Conservation (phyloP, 2,329 filamentous ascomycete genomes). For the Emergomyces africanus region DNA sequence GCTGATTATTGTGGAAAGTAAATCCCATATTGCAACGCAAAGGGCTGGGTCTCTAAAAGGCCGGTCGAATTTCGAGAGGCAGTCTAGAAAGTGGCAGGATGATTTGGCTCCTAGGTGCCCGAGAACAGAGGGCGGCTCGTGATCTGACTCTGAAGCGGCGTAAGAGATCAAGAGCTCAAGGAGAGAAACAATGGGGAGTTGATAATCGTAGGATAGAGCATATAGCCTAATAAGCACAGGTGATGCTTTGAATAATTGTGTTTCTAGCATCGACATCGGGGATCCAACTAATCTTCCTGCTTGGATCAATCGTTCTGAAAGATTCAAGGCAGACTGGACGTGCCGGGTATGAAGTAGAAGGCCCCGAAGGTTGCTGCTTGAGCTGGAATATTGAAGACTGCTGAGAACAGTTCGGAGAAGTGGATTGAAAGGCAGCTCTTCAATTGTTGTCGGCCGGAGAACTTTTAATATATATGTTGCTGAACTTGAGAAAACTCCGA, state of each 20-base stretch:
- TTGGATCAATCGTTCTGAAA: slow-evolving; percentile 58
- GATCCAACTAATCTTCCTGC: slow-evolving; percentile 52
- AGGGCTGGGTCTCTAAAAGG: slow-evolving; percentile 54
- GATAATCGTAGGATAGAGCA: slow-evolving; percentile 54
- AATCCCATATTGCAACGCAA: slow-evolving; percentile 62
- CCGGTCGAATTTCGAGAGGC: slow-evolving; percentile 63
- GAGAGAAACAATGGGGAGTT: slow-evolving; percentile 52
- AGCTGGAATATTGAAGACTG: slow-evolving; percentile 45
- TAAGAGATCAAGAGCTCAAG: slow-evolving; percentile 61
- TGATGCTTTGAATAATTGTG: slow-evolving; percentile 67
- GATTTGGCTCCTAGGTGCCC: slow-evolving; percentile 74
- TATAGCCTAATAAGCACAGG: slow-evolving; percentile 67
- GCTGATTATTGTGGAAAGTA: slow-evolving; percentile 74
- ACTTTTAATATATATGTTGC: slow-evolving; percentile 65
- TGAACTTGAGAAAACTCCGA: slow-evolving; percentile 54
- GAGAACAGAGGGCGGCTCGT: slow-evolving; percentile 87
- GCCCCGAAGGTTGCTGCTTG: slow-evolving; percentile 49
- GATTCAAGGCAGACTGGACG: slow-evolving; percentile 49
- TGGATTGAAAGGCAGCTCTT: slow-evolving; percentile 63
- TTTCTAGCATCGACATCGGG: slow-evolving; percentile 55
- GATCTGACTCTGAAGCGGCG: slow-evolving; percentile 46
- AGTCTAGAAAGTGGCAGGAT: slow-evolving; percentile 69
- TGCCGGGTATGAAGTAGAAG: slow-evolving; percentile 47
- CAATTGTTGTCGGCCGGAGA: slow-evolving; percentile 58
- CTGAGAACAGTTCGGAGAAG: slow-evolving; percentile 57